phyloP scores from a whole-genome alignment of 1,284 basidiomycete genomes.

The Baeospora myosura region DNA sequence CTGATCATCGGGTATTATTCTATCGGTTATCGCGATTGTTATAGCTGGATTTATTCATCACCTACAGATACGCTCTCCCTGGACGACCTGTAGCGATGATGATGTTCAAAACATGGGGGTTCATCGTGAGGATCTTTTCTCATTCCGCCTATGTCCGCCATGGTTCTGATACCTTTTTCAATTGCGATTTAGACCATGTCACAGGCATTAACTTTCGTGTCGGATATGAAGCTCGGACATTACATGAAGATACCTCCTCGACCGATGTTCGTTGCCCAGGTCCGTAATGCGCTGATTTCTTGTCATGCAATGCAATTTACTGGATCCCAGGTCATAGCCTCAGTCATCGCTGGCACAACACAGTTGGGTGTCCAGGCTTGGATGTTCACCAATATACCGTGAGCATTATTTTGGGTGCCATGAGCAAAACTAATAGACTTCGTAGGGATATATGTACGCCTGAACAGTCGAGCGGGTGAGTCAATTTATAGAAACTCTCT shows the following conservation, averaged over 20 bases:
- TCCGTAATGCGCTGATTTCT: slow-evolving; percentile 1
- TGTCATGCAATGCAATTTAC: not conserved
- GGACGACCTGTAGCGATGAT: slow-evolving; percentile 54
- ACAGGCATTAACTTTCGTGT: slow-evolving; percentile 40
- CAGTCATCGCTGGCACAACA: slow-evolving; percentile 40
- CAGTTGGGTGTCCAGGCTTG: slow-evolving; percentile 45
- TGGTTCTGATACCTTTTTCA: not conserved
- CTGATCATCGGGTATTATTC: slow-evolving; percentile 40
- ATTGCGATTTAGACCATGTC: slow-evolving; percentile 18
- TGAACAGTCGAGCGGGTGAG: not conserved
- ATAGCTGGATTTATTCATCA: not conserved
- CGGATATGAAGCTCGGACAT: slow-evolving; percentile 47
- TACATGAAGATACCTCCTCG: slow-evolving; percentile 49
- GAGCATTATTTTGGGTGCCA: slow-evolving; percentile 5
- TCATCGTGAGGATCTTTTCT: slow-evolving; percentile 37
- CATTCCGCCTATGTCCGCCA: not conserved
- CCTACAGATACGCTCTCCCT: slow-evolving; percentile 30
- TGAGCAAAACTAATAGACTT: not conserved
- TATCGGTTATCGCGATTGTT: slow-evolving; percentile 40
- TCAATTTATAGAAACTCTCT: not conserved
- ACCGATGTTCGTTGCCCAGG: slow-evolving; percentile 31
- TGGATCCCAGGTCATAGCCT: slow-evolving; percentile 36
- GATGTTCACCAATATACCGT: slow-evolving; percentile 39
- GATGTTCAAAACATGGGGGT: slow-evolving; percentile 44
- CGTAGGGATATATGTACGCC: slow-evolving; percentile 1